Conservation (phyloP, 2,329 filamentous ascomycete species). For the Falciphora oryzae region DNA sequence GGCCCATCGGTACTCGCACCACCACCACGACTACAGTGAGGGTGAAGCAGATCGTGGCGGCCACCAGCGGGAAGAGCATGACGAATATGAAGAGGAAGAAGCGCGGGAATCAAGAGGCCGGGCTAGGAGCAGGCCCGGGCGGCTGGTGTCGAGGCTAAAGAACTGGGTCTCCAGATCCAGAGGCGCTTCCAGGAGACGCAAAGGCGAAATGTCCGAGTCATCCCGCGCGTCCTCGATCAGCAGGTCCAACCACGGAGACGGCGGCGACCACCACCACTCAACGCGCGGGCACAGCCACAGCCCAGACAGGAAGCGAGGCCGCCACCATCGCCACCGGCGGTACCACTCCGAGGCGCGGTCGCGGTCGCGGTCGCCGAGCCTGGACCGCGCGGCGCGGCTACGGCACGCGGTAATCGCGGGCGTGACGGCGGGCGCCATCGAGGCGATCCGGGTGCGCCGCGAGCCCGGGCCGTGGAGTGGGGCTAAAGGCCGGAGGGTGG, state of each 20-base stretch:
- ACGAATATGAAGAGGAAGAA: neutral
- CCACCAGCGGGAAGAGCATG: neutral
- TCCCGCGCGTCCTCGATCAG: neutral
- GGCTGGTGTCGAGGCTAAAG: neutral
- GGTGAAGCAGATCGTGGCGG: too few relatives aligned
- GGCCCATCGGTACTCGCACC: neutral
- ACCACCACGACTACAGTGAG: neutral
- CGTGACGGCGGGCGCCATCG: slow-evolving; percentile 16
- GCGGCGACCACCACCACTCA: neutral
- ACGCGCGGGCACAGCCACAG: slow-evolving; percentile 1
- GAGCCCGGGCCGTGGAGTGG: slow-evolving; percentile 15
- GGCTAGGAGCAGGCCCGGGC: neutral
- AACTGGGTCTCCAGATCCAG: neutral
- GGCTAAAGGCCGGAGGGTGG: slow-evolving; percentile 15
- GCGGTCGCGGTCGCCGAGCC: neutral
- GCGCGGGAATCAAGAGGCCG: neutral
- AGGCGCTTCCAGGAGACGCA: neutral
- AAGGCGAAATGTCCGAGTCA: neutral
- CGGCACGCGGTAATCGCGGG: slow-evolving; percentile 24
- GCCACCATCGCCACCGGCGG: neutral
- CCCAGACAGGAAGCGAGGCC: neutral
- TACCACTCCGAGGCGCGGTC: neutral
- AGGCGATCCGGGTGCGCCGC: slow-evolving; percentile 17
- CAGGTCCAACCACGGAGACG: too few relatives aligned
- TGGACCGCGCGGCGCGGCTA: neutral